These are phyloP conservation scores for Coleophoma cylindrospora DNA, from an alignment of 2,329 filamentous ascomycete species.

Conservation along the genomic window DNA sequence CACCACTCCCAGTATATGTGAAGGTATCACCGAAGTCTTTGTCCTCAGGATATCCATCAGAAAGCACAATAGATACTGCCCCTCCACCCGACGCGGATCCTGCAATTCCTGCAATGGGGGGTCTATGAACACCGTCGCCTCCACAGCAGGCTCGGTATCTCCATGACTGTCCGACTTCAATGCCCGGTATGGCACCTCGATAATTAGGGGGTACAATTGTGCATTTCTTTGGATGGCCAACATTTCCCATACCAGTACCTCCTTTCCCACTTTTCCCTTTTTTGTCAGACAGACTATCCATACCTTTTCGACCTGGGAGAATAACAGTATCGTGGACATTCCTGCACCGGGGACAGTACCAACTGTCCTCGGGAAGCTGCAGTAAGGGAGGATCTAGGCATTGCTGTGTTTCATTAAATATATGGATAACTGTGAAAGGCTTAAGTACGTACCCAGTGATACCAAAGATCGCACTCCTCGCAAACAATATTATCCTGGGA, in stretches of 20 bases:
- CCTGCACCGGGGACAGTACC: background rate
- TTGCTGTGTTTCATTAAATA: background rate
- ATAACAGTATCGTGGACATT: background rate
- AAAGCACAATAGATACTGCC: conserved; percentile 1
- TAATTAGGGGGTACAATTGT: background rate
- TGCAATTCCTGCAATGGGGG: background rate
- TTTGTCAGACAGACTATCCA: too few species aligned
- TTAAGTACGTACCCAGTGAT: background rate
- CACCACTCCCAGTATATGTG: background rate
- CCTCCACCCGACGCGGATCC: background rate
- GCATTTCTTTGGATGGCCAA: background rate
- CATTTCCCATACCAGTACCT: background rate
- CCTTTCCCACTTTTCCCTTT: background rate
- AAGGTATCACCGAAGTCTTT: background rate
- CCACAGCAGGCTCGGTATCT: background rate
- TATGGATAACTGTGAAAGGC: background rate
- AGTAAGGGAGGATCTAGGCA: background rate
- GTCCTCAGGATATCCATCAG: background rate
- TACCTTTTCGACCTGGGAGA: background rate
- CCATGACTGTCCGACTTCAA: conserved; percentile 1
- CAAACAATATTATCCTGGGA: background rate
- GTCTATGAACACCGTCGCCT: background rate
- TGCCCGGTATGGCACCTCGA: conserved; percentile 1
- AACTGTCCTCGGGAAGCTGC: background rate
- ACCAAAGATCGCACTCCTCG: conserved; percentile 2